These are phyloP conservation scores for Solanum pinnatisectum DNA, from an alignment of 257 asterid species.

Conservation along the genomic window DNA sequence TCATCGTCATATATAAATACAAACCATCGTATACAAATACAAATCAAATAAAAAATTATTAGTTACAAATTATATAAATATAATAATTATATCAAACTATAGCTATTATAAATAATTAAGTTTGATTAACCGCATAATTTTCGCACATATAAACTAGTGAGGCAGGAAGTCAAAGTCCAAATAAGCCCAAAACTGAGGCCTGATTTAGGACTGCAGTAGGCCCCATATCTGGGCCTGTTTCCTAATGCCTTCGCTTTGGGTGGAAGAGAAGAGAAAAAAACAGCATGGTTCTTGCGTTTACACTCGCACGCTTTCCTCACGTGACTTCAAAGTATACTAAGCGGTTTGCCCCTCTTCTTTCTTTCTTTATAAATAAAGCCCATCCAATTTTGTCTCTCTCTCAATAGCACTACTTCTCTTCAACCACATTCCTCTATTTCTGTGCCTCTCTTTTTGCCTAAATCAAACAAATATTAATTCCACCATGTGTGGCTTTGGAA, in stretches of 20 bases:
- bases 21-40: no score
- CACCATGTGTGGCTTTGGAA: background rate
- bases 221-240: background rate
- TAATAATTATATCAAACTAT: no score
- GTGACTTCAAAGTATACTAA: background rate
- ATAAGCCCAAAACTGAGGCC: background rate
- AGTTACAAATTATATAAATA: no score
- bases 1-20: no score
- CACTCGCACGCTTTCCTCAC: background rate
- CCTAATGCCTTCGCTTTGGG: background rate
- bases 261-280: background rate
- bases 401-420: background rate
- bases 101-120: no score
- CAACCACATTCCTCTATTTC: background rate
- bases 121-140: no score
- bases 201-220: background rate
- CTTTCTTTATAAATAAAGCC: slow-evolving; percentile 3
- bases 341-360: no score
- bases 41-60: no score
- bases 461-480: background rate
- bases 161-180: background rate
- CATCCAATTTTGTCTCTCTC: background rate
- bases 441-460: background rate
- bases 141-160: no score
- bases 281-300: background rate